These are phyloP conservation scores for Bidens hawaiensis DNA, from an alignment of 140 eudicot species.

Conservation along the genomic window DNA sequence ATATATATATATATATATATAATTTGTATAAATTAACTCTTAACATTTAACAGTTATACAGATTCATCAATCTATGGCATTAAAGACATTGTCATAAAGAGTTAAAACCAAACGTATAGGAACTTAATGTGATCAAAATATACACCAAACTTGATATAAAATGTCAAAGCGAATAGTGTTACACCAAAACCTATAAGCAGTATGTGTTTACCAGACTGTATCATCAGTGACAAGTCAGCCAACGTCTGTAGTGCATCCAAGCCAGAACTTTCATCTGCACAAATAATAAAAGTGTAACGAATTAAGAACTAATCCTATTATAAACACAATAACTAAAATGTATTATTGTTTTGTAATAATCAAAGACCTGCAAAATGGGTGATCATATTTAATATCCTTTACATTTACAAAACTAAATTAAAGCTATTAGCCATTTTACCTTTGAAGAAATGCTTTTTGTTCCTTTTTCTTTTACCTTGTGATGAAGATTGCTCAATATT, in stretches of 20 bases:
- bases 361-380: not conserved
- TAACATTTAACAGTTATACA: not conserved
- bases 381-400: not conserved
- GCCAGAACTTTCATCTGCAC: conserved; percentile 63
- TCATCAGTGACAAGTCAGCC: conserved; percentile 81
- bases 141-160: not conserved
- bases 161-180: not conserved
- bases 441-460: conserved; percentile 56
- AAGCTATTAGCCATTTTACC: conserved; percentile 34
- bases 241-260: conserved; percentile 78
- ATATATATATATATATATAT: too few species aligned
- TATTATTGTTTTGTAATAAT: conserved; percentile 1
- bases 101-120: not conserved
- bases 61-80: not conserved
- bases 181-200: conserved; percentile 6
- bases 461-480: conserved; percentile 65
- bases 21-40: not conserved
- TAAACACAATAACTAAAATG: not conserved
- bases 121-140: not conserved
- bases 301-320: not conserved
- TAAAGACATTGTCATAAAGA: not conserved
- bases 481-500: conserved; percentile 40
- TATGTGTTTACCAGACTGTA: conserved; percentile 48
- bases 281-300: not conserved
- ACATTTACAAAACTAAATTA: not conserved